phyloP scores from a whole-genome alignment of 163 green algal genomes.

The Chlorella variabilis region DNA sequence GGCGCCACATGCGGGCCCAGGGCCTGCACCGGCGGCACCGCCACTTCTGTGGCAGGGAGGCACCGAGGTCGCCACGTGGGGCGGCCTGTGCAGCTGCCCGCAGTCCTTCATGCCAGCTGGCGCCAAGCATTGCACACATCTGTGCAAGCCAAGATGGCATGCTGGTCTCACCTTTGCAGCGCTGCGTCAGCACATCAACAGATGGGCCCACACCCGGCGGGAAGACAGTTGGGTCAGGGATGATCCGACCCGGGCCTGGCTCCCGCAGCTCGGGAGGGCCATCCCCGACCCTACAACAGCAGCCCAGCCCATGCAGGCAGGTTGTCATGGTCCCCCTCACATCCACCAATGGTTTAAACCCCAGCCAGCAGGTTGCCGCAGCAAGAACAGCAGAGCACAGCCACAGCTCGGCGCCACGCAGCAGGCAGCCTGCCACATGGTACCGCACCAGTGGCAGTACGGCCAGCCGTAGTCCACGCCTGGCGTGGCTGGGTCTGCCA shows the following conservation, averaged over 20 bases:
- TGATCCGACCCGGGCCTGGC: slow-evolving; percentile 1
- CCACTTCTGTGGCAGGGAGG: slow-evolving; percentile 33
- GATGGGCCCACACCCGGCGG: neutral
- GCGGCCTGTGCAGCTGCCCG: too few species aligned
- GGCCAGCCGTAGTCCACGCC: slow-evolving; percentile 4
- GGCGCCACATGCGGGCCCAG: slow-evolving; percentile 64
- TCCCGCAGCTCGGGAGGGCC: neutral
- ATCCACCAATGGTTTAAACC: too few species aligned
- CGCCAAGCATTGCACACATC: too few species aligned
- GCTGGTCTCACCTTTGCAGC: slow-evolving; percentile 20
- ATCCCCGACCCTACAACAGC: neutral
- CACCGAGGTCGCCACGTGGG: too few species aligned
- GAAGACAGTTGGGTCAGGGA: neutral
- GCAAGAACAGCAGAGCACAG: slow-evolving; percentile 31
- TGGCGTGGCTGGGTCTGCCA: neutral
- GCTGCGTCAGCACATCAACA: neutral
- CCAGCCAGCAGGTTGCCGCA: slow-evolving; percentile 15
- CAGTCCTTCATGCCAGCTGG: too few species aligned
- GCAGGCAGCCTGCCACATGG: neutral
- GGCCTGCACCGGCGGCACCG: slow-evolving; percentile 50
- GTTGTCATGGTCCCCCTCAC: too few species aligned
- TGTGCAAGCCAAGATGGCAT: too few species aligned
- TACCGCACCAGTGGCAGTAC: slow-evolving; percentile 21
- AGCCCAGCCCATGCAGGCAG: too few species aligned
- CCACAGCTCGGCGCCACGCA: neutral